Evolutionary conservation across 2,329 filamentous ascomycete genomes (phyloP), one percentile per base, ranked within the genome.

Genomic region (Colletotrichum sp.): DNA sequence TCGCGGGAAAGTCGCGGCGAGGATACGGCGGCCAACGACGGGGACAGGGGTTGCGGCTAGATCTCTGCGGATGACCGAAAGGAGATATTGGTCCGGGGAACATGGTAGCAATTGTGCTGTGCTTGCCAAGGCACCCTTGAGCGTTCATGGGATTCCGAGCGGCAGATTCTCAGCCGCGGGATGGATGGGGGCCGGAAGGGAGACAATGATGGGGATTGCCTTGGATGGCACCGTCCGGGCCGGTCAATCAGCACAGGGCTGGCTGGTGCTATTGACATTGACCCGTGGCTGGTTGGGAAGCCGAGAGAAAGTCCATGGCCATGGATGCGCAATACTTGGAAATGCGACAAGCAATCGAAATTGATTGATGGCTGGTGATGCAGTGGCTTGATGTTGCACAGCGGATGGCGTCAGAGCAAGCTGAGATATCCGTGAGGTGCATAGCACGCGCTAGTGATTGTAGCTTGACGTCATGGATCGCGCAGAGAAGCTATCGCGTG

Each of bases 381-480:
- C 72, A 72, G 72, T 75, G 75, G 75, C 75, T 67, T 75, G 67
- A 52, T 13, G 67, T 63, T 57, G 67, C 32, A 64, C 60, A 39
- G 32, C 64, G 55, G 13, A 75, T 77, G 75, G 68, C 75, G 75
- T 77, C 75, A 77, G 67, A 60, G 63, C n/a, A 21, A 39, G 64
- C 15, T 28, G 63, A 63, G 30, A 30, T 64, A 48, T 67, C 63
- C 26, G 55, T 63, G 55, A 43, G 63, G 32, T 72, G 64, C 73
- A 73, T 73, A n/a, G 32, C 70, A 60, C 43, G 43, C 43, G 16
- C 65, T 65, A 71, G 55, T 64, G 67, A 75, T 48, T 21, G 12
- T 48, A 18, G 18, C 36, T 65, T 77, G 67, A 77, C 72, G 75
- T 77, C 75, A 77, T 77, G 72, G 64, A 77, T 72, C 61, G 72